These are phyloP conservation scores for Neonectria coccinea DNA, from an alignment of 2,329 filamentous ascomycete genomes.

Conservation along the genomic window DNA sequence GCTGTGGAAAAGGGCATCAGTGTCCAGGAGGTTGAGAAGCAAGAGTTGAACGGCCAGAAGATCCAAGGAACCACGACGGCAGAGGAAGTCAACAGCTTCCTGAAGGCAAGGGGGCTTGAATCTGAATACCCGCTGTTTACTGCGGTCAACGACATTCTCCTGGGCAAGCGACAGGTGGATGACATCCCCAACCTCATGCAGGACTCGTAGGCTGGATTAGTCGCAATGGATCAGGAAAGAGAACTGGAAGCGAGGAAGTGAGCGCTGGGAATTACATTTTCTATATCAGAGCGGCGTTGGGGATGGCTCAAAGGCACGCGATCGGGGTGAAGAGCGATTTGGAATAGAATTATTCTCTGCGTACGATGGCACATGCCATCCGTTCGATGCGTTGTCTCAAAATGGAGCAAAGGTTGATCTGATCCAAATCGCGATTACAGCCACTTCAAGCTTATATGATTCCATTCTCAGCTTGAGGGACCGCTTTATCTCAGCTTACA, in stretches of 20 bases:
- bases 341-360: constrained; percentile 19
- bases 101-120: constrained; percentile 82
- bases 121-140: constrained; percentile 93
- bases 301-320: constrained; percentile 33
- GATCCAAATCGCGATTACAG: background rate
- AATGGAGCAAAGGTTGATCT: background rate
- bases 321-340: constrained; percentile 33
- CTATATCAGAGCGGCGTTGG: constrained; percentile 40
- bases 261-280: constrained; percentile 21
- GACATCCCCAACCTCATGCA: constrained; percentile 81
- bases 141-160: constrained; percentile 83
- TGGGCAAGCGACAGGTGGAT: constrained; percentile 80
- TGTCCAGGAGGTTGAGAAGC: constrained; percentile 88
- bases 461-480: background rate
- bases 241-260: background rate
- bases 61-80: constrained; percentile 94
- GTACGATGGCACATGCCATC: background rate
- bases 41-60: constrained; percentile 96
- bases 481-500: background rate
- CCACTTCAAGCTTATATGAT: background rate
- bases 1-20: constrained; percentile 81
- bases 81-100: constrained; percentile 88
- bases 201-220: constrained; percentile 40
- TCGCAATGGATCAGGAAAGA: background rate
- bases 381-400: background rate